Percentiles rank a stretch among this genome's conserved stretches.
Evolutionary conservation across 2,329 filamentous ascomycete species (phyloP).

Genomic region (Daldinia eschscholtzii): DNA sequence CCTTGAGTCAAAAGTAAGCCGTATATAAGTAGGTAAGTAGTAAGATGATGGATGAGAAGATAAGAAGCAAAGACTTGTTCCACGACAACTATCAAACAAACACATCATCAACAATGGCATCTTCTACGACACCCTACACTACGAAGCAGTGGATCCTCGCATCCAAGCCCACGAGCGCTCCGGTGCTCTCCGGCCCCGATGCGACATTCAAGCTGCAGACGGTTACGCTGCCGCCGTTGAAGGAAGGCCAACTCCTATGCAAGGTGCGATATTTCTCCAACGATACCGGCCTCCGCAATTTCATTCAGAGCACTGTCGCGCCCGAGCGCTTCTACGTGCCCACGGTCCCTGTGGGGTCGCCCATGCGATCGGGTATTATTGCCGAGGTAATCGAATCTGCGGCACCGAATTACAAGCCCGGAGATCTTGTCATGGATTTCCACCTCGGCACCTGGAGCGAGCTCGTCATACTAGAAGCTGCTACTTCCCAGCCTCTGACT

Average conservation of each 20-base stretch:
- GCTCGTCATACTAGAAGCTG: slow-evolving; percentile 45
- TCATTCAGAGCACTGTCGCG: slow-evolving; percentile 48
- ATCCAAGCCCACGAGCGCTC: slow-evolving; percentile 46
- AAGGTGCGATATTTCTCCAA: slow-evolving; percentile 50
- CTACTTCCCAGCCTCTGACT: slow-evolving; percentile 39
- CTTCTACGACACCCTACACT: slow-evolving; percentile 33
- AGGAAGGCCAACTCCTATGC: slow-evolving; percentile 47
- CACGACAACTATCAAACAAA: neutral
- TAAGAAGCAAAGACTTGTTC: neutral
- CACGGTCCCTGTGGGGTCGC: slow-evolving; percentile 44
- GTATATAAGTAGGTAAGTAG: slow-evolving; percentile 26
- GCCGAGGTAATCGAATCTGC: slow-evolving; percentile 49
- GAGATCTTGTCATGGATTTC: slow-evolving; percentile 47
- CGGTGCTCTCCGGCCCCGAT: slow-evolving; percentile 47
- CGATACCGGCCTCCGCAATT: slow-evolving; percentile 50
- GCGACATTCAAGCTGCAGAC: slow-evolving; percentile 50
- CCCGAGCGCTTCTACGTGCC: slow-evolving; percentile 49
- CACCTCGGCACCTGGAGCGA: slow-evolving; percentile 50
- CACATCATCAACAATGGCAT: slow-evolving; percentile 18
- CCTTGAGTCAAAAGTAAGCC: neutral
- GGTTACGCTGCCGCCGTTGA: slow-evolving; percentile 42
- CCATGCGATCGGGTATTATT: slow-evolving; percentile 50
- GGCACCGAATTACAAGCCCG: slow-evolving; percentile 39
- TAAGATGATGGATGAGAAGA: neutral
- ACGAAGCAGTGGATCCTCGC: slow-evolving; percentile 51